These are phyloP conservation scores for Wakefieldia striispora DNA, from an alignment of 768 basidiomycete species.

Conservation along the genomic window DNA sequence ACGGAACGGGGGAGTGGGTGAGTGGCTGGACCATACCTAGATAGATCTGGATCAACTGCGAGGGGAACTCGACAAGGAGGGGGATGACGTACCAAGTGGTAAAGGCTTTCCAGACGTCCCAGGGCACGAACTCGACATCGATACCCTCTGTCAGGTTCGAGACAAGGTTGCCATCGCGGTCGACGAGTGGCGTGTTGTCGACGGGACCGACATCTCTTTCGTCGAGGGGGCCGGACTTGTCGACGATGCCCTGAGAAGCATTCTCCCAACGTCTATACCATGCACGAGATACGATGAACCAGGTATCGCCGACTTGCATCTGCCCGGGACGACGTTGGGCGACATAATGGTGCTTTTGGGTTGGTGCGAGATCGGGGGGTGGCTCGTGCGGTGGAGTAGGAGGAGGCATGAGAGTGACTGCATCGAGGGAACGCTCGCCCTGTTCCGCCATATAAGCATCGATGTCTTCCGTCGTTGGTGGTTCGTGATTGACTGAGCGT, in stretches of 20 bases:
- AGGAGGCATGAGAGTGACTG: constrained; percentile 23
- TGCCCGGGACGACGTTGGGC: constrained; percentile 42
- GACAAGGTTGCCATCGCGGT: constrained; percentile 45
- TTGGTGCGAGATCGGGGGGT: constrained; percentile 31
- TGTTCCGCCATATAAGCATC: constrained; percentile 68
- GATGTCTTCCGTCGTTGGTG: constrained; percentile 49
- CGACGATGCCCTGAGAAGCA: constrained; percentile 64
- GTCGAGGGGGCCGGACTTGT: constrained; percentile 63
- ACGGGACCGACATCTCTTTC: constrained; percentile 71
- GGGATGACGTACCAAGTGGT: constrained; percentile 47
- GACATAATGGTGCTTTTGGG: constrained; percentile 52
- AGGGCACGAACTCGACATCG: constrained; percentile 75
- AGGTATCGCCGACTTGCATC: constrained; percentile 67
- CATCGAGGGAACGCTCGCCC: constrained; percentile 36
- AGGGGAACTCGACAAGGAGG: background rate
- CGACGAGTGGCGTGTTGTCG: constrained; percentile 68
- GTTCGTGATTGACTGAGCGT: constrained; percentile 22
- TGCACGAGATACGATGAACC: constrained; percentile 68
- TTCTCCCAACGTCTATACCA: constrained; percentile 80
- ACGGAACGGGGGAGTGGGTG: constrained; percentile 65
- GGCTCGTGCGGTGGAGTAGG: constrained; percentile 25
- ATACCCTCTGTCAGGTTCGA: constrained; percentile 54
- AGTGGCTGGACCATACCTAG: constrained; percentile 69
- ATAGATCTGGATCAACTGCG: background rate
- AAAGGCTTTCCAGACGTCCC: constrained; percentile 67